Evolutionary conservation across 2,329 filamentous ascomycete genomes (phyloP), one percentile per base, ranked within the genome.

Genomic region (Ramularia collo-cygni): DNA sequence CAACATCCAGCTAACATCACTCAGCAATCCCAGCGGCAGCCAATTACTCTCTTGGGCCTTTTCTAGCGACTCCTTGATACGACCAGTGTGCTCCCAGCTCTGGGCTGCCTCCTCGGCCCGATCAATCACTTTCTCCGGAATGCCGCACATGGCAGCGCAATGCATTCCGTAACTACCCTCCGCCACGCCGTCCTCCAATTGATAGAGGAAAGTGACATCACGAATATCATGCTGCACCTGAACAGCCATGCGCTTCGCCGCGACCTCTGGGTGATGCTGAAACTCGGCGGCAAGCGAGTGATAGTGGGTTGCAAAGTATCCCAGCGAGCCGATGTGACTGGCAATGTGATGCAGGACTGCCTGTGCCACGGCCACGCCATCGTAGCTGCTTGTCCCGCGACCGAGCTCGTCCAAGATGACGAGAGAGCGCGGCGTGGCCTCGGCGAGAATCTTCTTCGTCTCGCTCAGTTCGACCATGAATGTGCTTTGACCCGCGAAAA

Each of bases 151-250:
- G 44, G 87, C 83, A 1, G 92, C 92, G 60, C 92, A 98, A 63
- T 98, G 92, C 92, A 98, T 98, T 55, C 92, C 92, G 58, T 96
- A 98, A 57, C 86, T 94, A 12, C 92, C 92, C 63, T 96, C 89
- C 0, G 92, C 92, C 8, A 96, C 87, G 2, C 92, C 92, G 10
- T 86, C 77, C 64, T 96, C 92, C 0, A 98, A 76, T 57, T 86
- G 89, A 68, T 98, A 98, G 40, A 98, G 63, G 67, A 98, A 98
- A 0, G 90, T 95, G n/a, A 98, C 81, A n/a, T 81, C 79, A 16
- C 86, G 77, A 42, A 86, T 76, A 33, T 74, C 76, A 4, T 92
- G 85, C 49, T 98, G 90, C 2, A 98, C 92, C 42, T 89, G 78
- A 43, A 98, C 96, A 47, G 86, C 84, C 92, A 98, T 98, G 10